phyloP scores from a whole-genome alignment of 345 rosid genomes.

The Heritiera fomes region DNA sequence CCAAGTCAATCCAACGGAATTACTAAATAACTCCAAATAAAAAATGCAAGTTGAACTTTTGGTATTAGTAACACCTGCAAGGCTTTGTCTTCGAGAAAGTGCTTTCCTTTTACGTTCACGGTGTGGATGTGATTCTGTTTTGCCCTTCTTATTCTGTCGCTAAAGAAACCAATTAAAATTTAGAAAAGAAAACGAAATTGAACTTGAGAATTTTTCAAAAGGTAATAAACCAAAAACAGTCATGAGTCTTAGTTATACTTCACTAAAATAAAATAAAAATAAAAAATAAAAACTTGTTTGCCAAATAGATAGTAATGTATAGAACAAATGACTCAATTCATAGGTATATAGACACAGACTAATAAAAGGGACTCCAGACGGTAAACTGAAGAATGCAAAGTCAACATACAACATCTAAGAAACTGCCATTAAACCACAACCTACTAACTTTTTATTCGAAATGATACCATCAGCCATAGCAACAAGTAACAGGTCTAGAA shows the following conservation, averaged over 20 bases:
- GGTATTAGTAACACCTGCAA: constrained; percentile 60
- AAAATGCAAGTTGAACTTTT: constrained; percentile 12
- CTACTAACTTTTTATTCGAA: neutral
- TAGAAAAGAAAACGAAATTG: neutral
- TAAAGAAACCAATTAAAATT: constrained; percentile 18
- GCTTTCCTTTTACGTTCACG: constrained; percentile 37
- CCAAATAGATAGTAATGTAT: neutral
- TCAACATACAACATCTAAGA: constrained; percentile 2
- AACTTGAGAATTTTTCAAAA: constrained; percentile 11
- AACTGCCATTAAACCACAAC: neutral
- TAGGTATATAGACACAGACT: neutral
- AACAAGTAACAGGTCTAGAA: neutral
- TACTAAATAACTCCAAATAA: neutral
- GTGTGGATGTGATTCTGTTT: constrained; percentile 28
- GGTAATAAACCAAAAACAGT: neutral
- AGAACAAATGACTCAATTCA: neutral
- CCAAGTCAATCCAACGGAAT: constrained; percentile 14
- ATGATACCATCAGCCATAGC: neutral
- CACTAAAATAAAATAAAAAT: neutral
- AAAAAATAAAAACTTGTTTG: neutral
- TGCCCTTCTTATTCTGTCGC: constrained; percentile 45
- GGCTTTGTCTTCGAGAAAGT: constrained; percentile 68
- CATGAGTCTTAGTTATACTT: neutral
- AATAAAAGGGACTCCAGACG: neutral
- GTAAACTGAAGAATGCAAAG: constrained; percentile 3